Conservation (phyloP, 768 basidiomycete species). For the Saitozyma sp. region DNA sequence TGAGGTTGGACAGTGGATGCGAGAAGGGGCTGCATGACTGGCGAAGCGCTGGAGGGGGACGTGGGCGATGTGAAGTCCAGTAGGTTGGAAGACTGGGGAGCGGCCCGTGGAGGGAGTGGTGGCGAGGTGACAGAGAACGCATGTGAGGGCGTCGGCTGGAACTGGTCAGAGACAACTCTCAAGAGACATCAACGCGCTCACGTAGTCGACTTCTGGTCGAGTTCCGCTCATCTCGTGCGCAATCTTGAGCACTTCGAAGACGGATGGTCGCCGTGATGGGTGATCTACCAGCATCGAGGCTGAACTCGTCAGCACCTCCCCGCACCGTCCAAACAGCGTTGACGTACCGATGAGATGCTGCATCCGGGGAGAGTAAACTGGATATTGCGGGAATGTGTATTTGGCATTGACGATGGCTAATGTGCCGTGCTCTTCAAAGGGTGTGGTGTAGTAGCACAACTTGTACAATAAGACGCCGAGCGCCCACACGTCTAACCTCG, state of each 20-base stretch:
- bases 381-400: slow-evolving; percentile 86
- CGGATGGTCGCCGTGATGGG: slow-evolving; percentile 77
- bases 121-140: slow-evolving; percentile 16
- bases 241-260: slow-evolving; percentile 78
- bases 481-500: slow-evolving; percentile 80
- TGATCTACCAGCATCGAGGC: slow-evolving; percentile 92
- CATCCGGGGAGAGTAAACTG: slow-evolving; percentile 79
- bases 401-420: slow-evolving; percentile 95
- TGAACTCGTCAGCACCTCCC: slow-evolving; percentile 49
- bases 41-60: slow-evolving; percentile 12
- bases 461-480: slow-evolving; percentile 95
- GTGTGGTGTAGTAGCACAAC: slow-evolving; percentile 98
- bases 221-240: slow-evolving; percentile 88
- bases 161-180: not conserved
- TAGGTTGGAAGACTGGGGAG: slow-evolving; percentile 27
- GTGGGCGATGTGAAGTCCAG: slow-evolving; percentile 40
- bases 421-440: slow-evolving; percentile 96
- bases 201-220: slow-evolving; percentile 74
- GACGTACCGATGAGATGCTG: slow-evolving; percentile 73
- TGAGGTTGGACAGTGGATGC: slow-evolving; percentile 45
- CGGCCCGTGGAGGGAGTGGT: slow-evolving; percentile 12
- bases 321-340: not conserved
- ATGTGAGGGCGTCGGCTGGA: slow-evolving; percentile 30
- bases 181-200: slow-evolving; percentile 23
- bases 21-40: slow-evolving; percentile 27